Evolutionary conservation across 148 eudicot species (phyloP), one percentile per base, ranked within the genome.

Genomic region (Nepenthes gracilis): DNA sequence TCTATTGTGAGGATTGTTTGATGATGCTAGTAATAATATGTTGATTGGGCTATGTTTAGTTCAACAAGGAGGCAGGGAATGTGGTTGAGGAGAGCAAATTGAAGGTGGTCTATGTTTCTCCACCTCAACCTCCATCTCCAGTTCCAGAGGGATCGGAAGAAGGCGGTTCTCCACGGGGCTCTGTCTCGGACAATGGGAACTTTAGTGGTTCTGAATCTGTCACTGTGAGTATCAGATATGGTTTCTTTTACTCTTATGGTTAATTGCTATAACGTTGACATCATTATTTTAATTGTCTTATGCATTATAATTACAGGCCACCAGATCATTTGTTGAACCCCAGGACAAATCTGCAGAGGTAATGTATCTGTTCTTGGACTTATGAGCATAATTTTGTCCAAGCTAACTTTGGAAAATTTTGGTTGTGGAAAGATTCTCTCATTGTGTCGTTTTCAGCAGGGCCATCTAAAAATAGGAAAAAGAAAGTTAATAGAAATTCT

Each of bases 121-220:
- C 91, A 50, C 82, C 74, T 43, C 84, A 77, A 68, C 81, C 91
- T 9, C 83, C 96, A n/a, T 88, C 91, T 1, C 88, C 91, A 2
- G 83, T 85, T 61, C 78, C 85, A 33, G 84, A 80, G 74, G 91
- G 84, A 38, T 72, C 85, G 8, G 95, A 87, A 58, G 95, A 87
- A 71, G 85, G 76, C 13, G 60, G 70, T 61, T 80, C 90, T 4
- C 85, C 85, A 2, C 74, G 70, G 72, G 68, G 70, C 9, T 67
- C 76, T 35, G 65, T 64, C 15, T 55, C 75, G 12, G 86, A 81
- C 15, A 80, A 79, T 36, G 85, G 85, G n/a, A 74, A 67, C 72
- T 57, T 63, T 13, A 81, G 67, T 59, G 69, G 54, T 58, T 62
- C 79, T 10, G 86, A 81, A 62, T 80, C 84, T 64, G 70, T 59